Evolutionary conservation across 2,329 filamentous ascomycete genomes (phyloP), one percentile per base, ranked within the genome.

Genomic region (Exophiala sideris): DNA sequence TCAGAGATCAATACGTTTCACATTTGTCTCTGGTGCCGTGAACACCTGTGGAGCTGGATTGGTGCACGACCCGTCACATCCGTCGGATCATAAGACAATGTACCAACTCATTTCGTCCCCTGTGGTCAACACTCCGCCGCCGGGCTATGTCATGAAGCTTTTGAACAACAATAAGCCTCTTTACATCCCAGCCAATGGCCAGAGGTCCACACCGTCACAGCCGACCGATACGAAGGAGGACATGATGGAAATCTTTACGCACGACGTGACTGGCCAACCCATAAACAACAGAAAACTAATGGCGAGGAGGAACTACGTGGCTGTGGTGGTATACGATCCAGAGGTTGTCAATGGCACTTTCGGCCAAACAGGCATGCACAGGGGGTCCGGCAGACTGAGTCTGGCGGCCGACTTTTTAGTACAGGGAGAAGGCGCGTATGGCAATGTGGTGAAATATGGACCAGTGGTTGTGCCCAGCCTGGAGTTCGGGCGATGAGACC

Each of bases 171-270:
- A 91, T 74, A 94, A 92, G 71, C 83, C 88, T 35, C 83, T 97
- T 24, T 99, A 96, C 70, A 80, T 99, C 50, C 94, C 94, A 0
- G 79, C 82, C 50, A 99, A 99, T 71, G 92, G 92, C n/a, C 82
- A 85, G 62, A 78, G 83, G 60, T 81, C 77, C 56, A 79, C 80
- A 1, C 84, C 90, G 52, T 82, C 83, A 7, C 66, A 71, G 61
- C 85, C 87, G 1, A 87, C 86, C 1, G 94, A 99, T 70, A 99
- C 94, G 44, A 97, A 99, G 73, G 94, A 99, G 71, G 94, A 99
- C 73, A 99, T 99, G 94, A 95, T 99, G 88, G 94, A 99, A 76
- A 95, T 99, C 62, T 99, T 99, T 80, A 90, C 94, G 66, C 89
- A 87, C 6, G 94, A 99, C 65, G 90, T 94, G 12, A 89, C 86